Base-by-base conservation (phyloP, 257 asterid species). In the Coffea canephora region DNA sequence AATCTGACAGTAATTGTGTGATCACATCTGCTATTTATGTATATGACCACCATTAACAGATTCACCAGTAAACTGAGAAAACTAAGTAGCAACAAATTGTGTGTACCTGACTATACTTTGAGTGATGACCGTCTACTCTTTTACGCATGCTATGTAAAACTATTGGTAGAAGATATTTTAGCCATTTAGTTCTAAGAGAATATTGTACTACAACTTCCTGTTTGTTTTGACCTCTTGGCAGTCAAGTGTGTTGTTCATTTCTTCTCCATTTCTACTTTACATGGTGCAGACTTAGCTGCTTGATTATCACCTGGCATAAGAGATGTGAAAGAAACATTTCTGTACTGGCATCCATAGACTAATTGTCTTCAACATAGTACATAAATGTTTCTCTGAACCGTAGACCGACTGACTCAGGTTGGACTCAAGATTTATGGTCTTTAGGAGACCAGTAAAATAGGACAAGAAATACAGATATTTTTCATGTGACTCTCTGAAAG, bases 361-460 rank as follows among this genome's bases (percentile, higher is more conserved):
- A 36, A 19, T 21, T 6, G 34, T 52, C 54, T 67, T 13, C 57
- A 25, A n/a, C 25, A 25, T 76, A 25, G 3, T 64, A 18, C 57
- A 68, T 49, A 34, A 34, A 19, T 67, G 80, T 67, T 52, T 23
- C 21, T 21, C 54, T 8, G 23, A 50, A 48, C 74, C 43, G 18
- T 10, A 41, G 74, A 76, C 46, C 9, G 19, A 31, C 74, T 25
- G 19, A 49, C 48, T 49, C 61, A 25, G 55, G 36, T 15, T 76
- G 79, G 43, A 31, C 34, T 77, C 65, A 31, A 66, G 39, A 31
- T 31, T 70, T 18, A 76, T 76, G 34, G 4, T 74, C 59, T 46
- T 66, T 48, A 54, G 1, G 74, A 19, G 34, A 45, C 55, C 23
- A 31, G n/a, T 39, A 39, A 43, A 45, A 31, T 45, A 73, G 75